Percentiles rank a stretch among this genome's conserved stretches.
These are phyloP conservation scores for Aristolochia fimbriata DNA, from an alignment of 164 flowering plant species.

Conservation along the genomic window DNA sequence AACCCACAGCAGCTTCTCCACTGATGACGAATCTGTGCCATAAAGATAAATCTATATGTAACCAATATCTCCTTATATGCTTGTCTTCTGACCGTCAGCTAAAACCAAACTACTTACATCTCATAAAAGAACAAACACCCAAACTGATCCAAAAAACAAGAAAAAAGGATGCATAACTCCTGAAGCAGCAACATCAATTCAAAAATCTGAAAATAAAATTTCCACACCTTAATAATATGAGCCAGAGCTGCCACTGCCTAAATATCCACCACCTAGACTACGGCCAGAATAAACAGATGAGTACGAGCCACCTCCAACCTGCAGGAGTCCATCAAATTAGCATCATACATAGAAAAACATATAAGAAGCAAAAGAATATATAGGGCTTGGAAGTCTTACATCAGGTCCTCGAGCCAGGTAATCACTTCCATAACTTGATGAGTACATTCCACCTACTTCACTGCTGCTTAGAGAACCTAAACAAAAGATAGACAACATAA, in stretches of 20 bases:
- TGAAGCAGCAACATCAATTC: background rate
- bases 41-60: constrained; percentile 35
- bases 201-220: background rate
- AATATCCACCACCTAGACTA: constrained; percentile 57
- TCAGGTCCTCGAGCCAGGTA: constrained; percentile 71
- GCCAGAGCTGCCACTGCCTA: constrained; percentile 62
- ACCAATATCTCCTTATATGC: constrained; percentile 27
- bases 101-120: constrained; percentile 9
- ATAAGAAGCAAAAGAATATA: background rate
- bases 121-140: constrained; percentile 8
- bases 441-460: constrained; percentile 72
- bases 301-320: constrained; percentile 83
- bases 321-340: constrained; percentile 3
- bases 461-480: constrained; percentile 66
- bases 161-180: background rate
- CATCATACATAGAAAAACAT: background rate
- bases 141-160: background rate
- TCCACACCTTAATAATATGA: constrained; percentile 78
- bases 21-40: constrained; percentile 44
- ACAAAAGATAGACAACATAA: background rate
- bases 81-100: constrained; percentile 19
- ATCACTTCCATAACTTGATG: constrained; percentile 69
- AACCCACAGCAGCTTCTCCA: constrained; percentile 50
- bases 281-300: constrained; percentile 81
- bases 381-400: constrained; percentile 27